Evolutionary conservation across 75 land plant species (phyloP).

Genomic region (Ceratopteris richardii): DNA sequence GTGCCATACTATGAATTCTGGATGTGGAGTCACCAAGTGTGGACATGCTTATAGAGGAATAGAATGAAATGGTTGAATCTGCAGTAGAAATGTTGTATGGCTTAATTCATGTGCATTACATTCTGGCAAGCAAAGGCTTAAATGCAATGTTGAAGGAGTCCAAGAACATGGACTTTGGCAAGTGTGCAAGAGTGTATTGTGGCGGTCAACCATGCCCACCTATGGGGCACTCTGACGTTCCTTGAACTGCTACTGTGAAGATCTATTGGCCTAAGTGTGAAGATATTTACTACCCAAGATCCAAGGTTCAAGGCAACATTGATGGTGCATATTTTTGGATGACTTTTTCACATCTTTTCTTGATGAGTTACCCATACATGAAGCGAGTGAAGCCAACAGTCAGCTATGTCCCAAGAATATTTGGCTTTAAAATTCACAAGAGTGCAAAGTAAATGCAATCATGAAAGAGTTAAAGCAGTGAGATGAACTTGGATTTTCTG

Average conservation of each 20-base stretch:
- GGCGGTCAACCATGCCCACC: conserved; percentile 77
- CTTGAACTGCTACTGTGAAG: conserved; percentile 68
- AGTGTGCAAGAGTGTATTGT: conserved; percentile 84
- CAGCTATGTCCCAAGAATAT: conserved; percentile 60
- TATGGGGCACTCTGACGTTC: conserved; percentile 78
- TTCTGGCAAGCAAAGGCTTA: conserved; percentile 69
- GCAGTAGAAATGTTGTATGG: conserved; percentile 79
- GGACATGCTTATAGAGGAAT: conserved; percentile 55
- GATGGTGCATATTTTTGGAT: conserved; percentile 68
- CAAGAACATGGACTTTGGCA: conserved; percentile 69
- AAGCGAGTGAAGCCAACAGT: too few species aligned
- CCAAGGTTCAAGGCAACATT: conserved; percentile 55
- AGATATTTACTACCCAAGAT: too few species aligned
- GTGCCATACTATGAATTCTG: too few species aligned
- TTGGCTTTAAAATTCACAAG: conserved; percentile 68
- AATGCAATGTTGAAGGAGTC: conserved; percentile 71
- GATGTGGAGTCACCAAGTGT: too few species aligned
- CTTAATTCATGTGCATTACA: conserved; percentile 63
- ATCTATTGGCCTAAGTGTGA: conserved; percentile 83
- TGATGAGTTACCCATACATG: conserved; percentile 53
- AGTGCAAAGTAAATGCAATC: too few species aligned
- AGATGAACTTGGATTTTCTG: too few species aligned
- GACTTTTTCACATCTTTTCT: conserved; percentile 57
- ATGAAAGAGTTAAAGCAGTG: too few species aligned
- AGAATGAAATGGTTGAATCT: conserved; percentile 68